Evolutionary conservation across 1,139 yeast species (phyloP).

Genomic region (Magnusiomyces ingens): DNA sequence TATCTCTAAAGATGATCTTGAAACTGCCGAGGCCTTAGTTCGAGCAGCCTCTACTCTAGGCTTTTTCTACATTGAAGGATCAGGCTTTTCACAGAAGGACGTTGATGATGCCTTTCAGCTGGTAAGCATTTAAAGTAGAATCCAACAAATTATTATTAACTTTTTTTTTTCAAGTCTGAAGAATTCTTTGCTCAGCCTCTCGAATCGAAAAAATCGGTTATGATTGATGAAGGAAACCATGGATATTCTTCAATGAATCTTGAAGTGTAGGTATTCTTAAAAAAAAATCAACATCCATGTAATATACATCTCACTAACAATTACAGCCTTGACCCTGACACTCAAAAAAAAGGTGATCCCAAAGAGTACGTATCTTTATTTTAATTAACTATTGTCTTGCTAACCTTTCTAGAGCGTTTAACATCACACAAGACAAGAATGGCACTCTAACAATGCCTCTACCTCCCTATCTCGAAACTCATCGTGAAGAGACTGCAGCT

Average conservation of each 20-base stretch:
- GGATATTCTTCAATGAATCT: slow-evolving; percentile 59
- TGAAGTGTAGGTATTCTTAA: slow-evolving; percentile 47
- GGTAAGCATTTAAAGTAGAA: slow-evolving; percentile 13
- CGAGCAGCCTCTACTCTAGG: slow-evolving; percentile 66
- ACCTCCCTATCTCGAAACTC: slow-evolving; percentile 29
- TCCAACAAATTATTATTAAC: background rate
- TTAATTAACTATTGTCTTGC: background rate
- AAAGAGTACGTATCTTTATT: slow-evolving; percentile 39
- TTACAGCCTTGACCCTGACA: slow-evolving; percentile 38
- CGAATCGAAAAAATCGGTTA: slow-evolving; percentile 42
- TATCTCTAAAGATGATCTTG: slow-evolving; percentile 40
- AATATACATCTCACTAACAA: slow-evolving; percentile 37
- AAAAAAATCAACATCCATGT: no score
- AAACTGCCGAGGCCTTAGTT: slow-evolving; percentile 47
- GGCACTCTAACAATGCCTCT: slow-evolving; percentile 38
- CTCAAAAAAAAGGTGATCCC: slow-evolving; percentile 50
- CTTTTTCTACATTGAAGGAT: slow-evolving; percentile 67
- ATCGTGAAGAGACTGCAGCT: slow-evolving; percentile 26
- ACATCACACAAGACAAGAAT: slow-evolving; percentile 31
- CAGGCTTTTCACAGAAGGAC: slow-evolving; percentile 53
- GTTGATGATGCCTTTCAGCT: slow-evolving; percentile 48
- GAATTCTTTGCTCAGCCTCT: slow-evolving; percentile 49
- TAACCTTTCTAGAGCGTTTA: slow-evolving; percentile 29
- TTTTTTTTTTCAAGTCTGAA: slow-evolving; percentile 33
- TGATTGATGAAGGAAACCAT: slow-evolving; percentile 47